Percentiles rank a stretch among this genome's conserved stretches.
These are phyloP conservation scores for Bryoglossum gracile DNA, from an alignment of 495 filamentous ascomycete genomes.

Conservation along the genomic window DNA sequence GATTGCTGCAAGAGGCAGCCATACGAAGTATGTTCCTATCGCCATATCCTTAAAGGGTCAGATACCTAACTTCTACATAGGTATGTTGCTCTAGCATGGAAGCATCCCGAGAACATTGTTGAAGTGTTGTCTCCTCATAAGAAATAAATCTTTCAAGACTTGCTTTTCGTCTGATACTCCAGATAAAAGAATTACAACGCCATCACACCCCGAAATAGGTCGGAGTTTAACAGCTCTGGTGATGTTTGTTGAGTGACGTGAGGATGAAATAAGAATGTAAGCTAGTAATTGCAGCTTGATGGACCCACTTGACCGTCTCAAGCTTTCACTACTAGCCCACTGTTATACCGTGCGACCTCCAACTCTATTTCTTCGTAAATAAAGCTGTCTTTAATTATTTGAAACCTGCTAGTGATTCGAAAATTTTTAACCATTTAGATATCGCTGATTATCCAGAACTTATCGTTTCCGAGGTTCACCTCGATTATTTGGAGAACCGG, in stretches of 20 bases:
- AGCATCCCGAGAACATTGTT: slow-evolving; percentile 51
- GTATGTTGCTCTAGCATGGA: slow-evolving; percentile 52
- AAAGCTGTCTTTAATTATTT: too few species aligned
- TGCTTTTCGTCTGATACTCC: too few species aligned
- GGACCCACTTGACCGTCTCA: not conserved
- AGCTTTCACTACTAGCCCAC: too few species aligned
- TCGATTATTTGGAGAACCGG: too few species aligned
- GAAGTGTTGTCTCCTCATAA: slow-evolving; percentile 34
- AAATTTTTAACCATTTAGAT: too few species aligned
- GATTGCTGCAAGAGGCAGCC: slow-evolving; percentile 80
- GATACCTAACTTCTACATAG: slow-evolving; percentile 26
- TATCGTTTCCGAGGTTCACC: too few species aligned
- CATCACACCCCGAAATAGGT: too few species aligned
- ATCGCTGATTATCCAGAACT: too few species aligned
- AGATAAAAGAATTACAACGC: too few species aligned
- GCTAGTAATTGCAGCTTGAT: not conserved
- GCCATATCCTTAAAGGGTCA: not conserved
- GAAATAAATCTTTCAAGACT: not conserved
- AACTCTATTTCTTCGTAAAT: too few species aligned
- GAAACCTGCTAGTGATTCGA: too few species aligned
- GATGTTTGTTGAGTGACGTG: not conserved
- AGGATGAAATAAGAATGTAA: slow-evolving; percentile 3
- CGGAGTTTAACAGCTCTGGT: not conserved
- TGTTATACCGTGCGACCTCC: too few species aligned
- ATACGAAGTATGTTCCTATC: slow-evolving; percentile 72